Base-by-base conservation (phyloP, 371 early-diverging fungal species). In the Synchytrium microbalum region DNA sequence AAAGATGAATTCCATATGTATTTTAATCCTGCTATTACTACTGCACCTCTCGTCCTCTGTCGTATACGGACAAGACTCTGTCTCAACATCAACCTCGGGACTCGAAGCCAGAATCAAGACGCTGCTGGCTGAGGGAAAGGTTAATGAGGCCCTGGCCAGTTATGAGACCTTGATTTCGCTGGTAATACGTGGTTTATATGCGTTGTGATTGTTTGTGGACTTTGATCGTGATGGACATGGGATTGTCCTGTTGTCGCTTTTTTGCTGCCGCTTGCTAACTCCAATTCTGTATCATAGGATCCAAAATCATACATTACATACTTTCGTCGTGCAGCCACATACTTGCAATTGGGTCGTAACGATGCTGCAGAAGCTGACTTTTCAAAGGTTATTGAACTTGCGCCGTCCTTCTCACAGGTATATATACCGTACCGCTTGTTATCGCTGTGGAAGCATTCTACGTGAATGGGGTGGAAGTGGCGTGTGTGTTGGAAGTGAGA, bases 261-360 rank as follows among this genome's bases (percentile, higher is more conserved):
- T n/a, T n/a, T n/a, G n/a, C n/a, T n/a, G n/a, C n/a, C n/a, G n/a
- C n/a, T n/a, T n/a, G n/a, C n/a, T n/a, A n/a, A n/a, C n/a, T n/a
- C n/a, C n/a, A n/a, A n/a, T n/a, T n/a, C n/a, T n/a, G n/a, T n/a
- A n/a, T n/a, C n/a, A 5, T 38, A 5, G 46, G 19, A 19, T 38
- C 46, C 46, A 19, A 10, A 5, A 19, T 38, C 46, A 10, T 38
- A 38, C 54, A 13, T 88, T 19, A 81, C 86, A 13, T 89, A 87
- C 77, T 94, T 87, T 70, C 86, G 88, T 66, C 83, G 94, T 59
- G 95, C 95, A 0, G 85, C 90, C n/a, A 87, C 91, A 1, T 86
- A 89, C 59, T 71, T 95, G 32, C 81, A 86, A 13, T 65, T 92
- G 32, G 92, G 90, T 28, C 82, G 85, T 57, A 82, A 80, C 58